Evolutionary conservation across 257 asterid species (phyloP).

Genomic region (Cinchona pubescens): DNA sequence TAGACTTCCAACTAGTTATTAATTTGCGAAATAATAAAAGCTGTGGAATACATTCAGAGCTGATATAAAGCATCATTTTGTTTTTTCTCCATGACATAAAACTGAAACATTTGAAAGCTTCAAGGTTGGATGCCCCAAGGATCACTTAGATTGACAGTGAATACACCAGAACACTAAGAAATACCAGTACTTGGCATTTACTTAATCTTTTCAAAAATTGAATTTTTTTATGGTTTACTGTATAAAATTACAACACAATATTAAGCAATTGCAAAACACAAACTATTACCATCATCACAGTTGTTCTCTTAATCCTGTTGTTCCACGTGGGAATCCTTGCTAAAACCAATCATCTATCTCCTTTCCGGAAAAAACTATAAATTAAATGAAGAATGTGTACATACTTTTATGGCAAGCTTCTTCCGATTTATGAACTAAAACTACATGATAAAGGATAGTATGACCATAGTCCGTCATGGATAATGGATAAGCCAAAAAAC

Average conservation of each 20-base stretch:
- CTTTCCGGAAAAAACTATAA: background rate
- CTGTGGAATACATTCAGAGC: background rate
- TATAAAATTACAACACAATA: too few species aligned
- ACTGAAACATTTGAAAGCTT: too few species aligned
- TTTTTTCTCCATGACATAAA: background rate
- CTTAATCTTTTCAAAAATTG: background rate
- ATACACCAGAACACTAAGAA: background rate
- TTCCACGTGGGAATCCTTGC: background rate
- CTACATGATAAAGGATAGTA: background rate
- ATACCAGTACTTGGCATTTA: background rate
- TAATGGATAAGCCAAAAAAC: background rate
- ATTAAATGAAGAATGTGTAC: background rate
- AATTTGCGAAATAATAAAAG: conserved; percentile 3
- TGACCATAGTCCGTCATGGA: background rate
- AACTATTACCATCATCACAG: too few species aligned
- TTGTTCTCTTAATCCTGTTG: background rate
- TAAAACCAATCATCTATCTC: background rate
- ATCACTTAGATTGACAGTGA: too few species aligned
- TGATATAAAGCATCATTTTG: background rate
- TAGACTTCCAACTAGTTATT: conserved; percentile 20
- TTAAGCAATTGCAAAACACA: conserved; percentile 1
- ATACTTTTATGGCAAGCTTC: background rate
- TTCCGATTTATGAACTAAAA: background rate
- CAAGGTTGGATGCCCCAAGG: too few species aligned
- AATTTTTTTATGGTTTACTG: too few species aligned